phyloP scores from a whole-genome alignment of 2,329 filamentous ascomycete species.

The Alternaria conjuncta region DNA sequence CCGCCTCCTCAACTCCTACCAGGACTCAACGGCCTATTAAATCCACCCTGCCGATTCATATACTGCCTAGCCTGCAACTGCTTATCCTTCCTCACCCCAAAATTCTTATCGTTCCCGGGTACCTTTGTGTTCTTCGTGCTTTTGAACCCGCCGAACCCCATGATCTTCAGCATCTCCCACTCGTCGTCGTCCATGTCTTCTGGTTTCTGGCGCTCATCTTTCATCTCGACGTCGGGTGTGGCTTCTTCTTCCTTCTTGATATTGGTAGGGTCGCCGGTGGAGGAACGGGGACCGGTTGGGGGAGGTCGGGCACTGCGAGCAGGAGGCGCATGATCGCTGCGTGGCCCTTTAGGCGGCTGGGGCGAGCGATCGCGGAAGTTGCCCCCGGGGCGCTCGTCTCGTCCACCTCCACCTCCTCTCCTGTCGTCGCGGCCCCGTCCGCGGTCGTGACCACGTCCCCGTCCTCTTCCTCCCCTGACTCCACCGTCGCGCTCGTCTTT shows the following conservation, averaged over 20 bases:
- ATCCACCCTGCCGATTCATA: slow-evolving; percentile 85
- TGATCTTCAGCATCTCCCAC: slow-evolving; percentile 79
- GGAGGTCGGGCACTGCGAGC: slow-evolving; percentile 13
- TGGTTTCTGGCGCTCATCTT: slow-evolving; percentile 32
- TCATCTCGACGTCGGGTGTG: slow-evolving; percentile 37
- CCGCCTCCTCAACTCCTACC: slow-evolving; percentile 19
- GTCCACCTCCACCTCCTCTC: slow-evolving; percentile 13
- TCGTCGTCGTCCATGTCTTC: slow-evolving; percentile 66
- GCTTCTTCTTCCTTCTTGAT: slow-evolving; percentile 21
- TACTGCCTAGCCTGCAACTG: slow-evolving; percentile 96
- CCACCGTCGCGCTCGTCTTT: slow-evolving; percentile 28
- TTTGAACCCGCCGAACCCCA: slow-evolving; percentile 89
- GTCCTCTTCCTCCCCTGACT: slow-evolving; percentile 19
- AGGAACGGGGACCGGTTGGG: slow-evolving; percentile 14
- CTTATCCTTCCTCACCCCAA: slow-evolving; percentile 87
- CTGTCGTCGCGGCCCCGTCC: slow-evolving; percentile 20
- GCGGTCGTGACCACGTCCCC: slow-evolving; percentile 14
- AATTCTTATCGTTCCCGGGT: slow-evolving; percentile 79
- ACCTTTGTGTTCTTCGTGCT: slow-evolving; percentile 90
- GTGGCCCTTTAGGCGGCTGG: slow-evolving; percentile 37
- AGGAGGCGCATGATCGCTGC: slow-evolving; percentile 15
- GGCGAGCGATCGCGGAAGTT: slow-evolving; percentile 20
- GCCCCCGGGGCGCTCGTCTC: slow-evolving; percentile 16
- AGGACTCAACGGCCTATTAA: slow-evolving; percentile 75
- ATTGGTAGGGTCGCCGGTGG: slow-evolving; percentile 7